phyloP scores from a whole-genome alignment of 1,139 yeast species.

The Candida sp. region DNA sequence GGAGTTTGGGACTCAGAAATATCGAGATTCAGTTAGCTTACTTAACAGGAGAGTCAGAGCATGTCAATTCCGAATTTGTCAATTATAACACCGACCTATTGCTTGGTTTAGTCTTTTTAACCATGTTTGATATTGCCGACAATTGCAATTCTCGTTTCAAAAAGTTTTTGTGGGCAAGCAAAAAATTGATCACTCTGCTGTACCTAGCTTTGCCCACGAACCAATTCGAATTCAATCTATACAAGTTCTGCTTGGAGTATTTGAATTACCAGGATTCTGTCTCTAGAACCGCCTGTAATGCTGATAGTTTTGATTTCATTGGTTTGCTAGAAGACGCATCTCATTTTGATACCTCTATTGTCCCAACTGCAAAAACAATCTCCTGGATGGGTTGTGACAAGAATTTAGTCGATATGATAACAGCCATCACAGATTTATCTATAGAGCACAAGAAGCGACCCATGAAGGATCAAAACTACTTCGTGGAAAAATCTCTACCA shows the following conservation, averaged over 20 bases:
- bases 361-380: conserved; percentile 4
- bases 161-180: conserved; percentile 18
- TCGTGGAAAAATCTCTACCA: background rate
- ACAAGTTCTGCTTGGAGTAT: conserved; percentile 24
- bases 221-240: conserved; percentile 16
- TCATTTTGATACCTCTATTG: conserved; percentile 6
- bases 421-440: conserved; percentile 32
- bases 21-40: conserved; percentile 9
- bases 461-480: background rate
- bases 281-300: conserved; percentile 33
- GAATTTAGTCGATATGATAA: conserved; percentile 20
- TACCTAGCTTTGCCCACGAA: conserved; percentile 13
- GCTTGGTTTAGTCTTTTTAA: conserved; percentile 20
- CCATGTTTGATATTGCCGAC: conserved; percentile 26
- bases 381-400: conserved; percentile 30
- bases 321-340: conserved; percentile 12
- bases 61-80: background rate
- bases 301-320: conserved; percentile 19
- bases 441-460: background rate
- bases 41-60: conserved; percentile 5
- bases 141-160: conserved; percentile 25
- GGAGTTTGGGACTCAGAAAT: conserved; percentile 13
- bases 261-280: conserved; percentile 28
- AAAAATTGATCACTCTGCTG: conserved; percentile 13
- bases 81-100: conserved; percentile 15